Evolutionary conservation across 495 filamentous ascomycete species (phyloP).

Genomic region (Sabuloglossum arenarium): DNA sequence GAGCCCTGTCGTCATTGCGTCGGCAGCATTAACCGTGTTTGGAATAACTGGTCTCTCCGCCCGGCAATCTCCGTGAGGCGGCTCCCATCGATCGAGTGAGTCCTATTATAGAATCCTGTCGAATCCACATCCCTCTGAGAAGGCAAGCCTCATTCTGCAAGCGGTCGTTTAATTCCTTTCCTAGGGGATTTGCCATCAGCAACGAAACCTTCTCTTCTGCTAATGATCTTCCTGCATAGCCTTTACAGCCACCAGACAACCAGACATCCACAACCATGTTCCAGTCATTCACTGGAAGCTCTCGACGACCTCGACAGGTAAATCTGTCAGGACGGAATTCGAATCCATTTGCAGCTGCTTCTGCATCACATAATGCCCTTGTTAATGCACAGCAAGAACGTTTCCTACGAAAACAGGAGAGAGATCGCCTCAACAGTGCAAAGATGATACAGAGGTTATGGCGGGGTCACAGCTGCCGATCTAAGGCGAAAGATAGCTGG

Average conservation of each 20-base stretch:
- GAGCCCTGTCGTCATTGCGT: too few species aligned
- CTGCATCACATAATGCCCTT: conserved; percentile 43
- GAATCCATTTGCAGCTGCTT: conserved; percentile 46
- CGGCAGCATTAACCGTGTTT: too few species aligned
- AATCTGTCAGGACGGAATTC: conserved; percentile 74
- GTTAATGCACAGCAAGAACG: conserved; percentile 75
- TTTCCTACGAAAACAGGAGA: conserved; percentile 55
- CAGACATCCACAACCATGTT: conserved; percentile 39
- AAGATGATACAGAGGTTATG: conserved; percentile 61
- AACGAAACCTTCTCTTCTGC: not conserved
- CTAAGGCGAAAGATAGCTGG: conserved; percentile 31
- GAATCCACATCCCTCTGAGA: too few species aligned
- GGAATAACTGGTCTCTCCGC: too few species aligned
- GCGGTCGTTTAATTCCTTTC: too few species aligned
- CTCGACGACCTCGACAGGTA: conserved; percentile 70
- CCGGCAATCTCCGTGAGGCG: too few species aligned
- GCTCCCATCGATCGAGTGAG: too few species aligned
- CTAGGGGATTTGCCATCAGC: not conserved
- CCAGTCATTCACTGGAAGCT: conserved; percentile 70
- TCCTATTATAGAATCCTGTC: too few species aligned
- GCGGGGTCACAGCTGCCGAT: conserved; percentile 54
- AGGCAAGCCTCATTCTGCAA: too few species aligned
- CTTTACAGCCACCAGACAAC: not conserved
- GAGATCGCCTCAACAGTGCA: conserved; percentile 54
- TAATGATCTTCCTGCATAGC: not conserved